Base-by-base conservation (phyloP, 768 basidiomycete species). In the Hortiboletus flavorubellus region DNA sequence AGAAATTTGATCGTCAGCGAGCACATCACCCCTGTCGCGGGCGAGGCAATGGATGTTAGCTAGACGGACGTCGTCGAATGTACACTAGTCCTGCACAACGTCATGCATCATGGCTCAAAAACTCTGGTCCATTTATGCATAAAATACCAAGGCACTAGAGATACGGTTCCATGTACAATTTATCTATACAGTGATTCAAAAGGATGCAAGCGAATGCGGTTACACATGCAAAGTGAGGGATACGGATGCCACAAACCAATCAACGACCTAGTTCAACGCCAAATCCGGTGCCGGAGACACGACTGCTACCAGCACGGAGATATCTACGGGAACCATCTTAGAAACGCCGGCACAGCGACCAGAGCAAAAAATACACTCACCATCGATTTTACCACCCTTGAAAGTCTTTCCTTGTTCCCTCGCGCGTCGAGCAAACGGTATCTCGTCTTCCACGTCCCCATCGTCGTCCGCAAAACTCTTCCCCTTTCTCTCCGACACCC, bases 391-490 rank as follows among this genome's bases (percentile, higher is more conserved):
- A 31, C 93, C 93, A 39, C 92, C 92, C 16, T 76, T 75, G 68
- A 91, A 93, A 35, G 70, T 70, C 64, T 81, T 80, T 15, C 91
- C 91, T 48, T 81, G 80, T 62, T 93, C 86, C 59, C 81, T 75
- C 23, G 93, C 91, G 18, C 89, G 78, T n/a, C 86, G 72, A 49
- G 84, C 90, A 72, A 95, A 95, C n/a, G 93, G 93, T 37, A 88
- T 81, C 58, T 91, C 89, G 51, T 73, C 68, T 42, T 69, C 72
- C 49, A 67, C 72, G 0, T 60, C 72, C 10, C 51, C 68, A 9
- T 59, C 61, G 4, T 62, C 73, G 43, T 62, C 69, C 7, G 44
- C 46, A 29, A 54, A 65, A 29, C 26, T 58, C 48, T 55, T 66
- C 8, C 64, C 64, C 30, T 70, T 66, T 51, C 78, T 73, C 66